Evolutionary conservation across 768 basidiomycete genomes (phyloP).

Genomic region (Boletus reticuloceps): DNA sequence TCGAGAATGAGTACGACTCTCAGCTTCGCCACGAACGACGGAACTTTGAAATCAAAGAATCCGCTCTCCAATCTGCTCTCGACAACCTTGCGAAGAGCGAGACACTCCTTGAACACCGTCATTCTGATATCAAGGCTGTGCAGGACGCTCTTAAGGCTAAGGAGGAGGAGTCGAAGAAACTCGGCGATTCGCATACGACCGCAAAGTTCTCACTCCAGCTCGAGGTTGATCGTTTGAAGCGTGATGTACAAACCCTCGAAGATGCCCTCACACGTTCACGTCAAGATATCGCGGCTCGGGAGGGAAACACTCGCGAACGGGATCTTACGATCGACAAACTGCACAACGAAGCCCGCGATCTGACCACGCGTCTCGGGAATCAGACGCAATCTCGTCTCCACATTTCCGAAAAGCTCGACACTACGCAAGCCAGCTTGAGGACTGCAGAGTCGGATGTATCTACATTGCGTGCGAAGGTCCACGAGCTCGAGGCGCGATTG

Average conservation of each 20-base stretch:
- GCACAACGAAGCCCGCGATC: slow-evolving; percentile 76
- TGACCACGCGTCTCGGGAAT: slow-evolving; percentile 73
- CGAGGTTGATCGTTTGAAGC: slow-evolving; percentile 81
- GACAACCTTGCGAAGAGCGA: slow-evolving; percentile 63
- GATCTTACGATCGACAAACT: slow-evolving; percentile 74
- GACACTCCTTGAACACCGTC: slow-evolving; percentile 65
- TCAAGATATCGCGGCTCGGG: slow-evolving; percentile 65
- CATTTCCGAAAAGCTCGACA: slow-evolving; percentile 86
- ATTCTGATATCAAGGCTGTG: slow-evolving; percentile 70
- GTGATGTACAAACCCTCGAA: slow-evolving; percentile 80
- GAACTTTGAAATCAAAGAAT: slow-evolving; percentile 66
- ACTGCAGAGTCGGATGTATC: slow-evolving; percentile 67
- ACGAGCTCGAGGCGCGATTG: slow-evolving; percentile 76
- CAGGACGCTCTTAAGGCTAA: slow-evolving; percentile 67
- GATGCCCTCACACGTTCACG: slow-evolving; percentile 72
- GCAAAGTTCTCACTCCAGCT: slow-evolving; percentile 86
- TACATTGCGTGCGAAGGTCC: slow-evolving; percentile 55
- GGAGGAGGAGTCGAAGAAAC: slow-evolving; percentile 73
- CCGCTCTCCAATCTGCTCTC: slow-evolving; percentile 60
- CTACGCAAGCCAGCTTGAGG: slow-evolving; percentile 56
- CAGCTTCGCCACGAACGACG: slow-evolving; percentile 59
- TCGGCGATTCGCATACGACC: slow-evolving; percentile 81
- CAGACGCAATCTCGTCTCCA: slow-evolving; percentile 88
- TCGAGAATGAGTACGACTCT: slow-evolving; percentile 64
- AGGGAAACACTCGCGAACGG: slow-evolving; percentile 62